These are phyloP conservation scores for Chlamydomonas eustigma DNA, from an alignment of 139 green algal genomes.

Conservation along the genomic window DNA sequence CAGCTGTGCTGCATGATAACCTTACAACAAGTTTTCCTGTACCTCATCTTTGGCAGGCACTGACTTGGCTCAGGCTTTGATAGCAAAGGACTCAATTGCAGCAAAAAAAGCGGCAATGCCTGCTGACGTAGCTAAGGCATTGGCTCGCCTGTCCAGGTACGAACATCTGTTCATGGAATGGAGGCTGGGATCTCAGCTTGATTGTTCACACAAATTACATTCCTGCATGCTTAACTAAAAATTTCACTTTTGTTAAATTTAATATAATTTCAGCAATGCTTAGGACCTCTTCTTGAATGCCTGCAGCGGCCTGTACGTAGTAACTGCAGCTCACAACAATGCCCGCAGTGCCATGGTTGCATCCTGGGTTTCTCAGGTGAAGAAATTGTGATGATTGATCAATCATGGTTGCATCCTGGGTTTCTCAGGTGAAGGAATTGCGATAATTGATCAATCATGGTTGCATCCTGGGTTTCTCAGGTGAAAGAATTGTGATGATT, in stretches of 20 bases:
- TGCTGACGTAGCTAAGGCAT: constrained; percentile 55
- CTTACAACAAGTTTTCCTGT: constrained; percentile 1
- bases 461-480: constrained; percentile 82
- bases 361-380: constrained; percentile 75
- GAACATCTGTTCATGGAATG: background rate
- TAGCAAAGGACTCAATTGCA: constrained; percentile 69
- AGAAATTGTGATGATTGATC: too few species aligned
- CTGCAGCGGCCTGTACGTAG: constrained; percentile 80
- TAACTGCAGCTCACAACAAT: constrained; percentile 77
- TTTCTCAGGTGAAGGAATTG: constrained; percentile 65
- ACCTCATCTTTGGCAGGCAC: constrained; percentile 52
- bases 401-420: constrained; percentile 83
- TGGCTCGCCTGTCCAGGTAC: constrained; percentile 66
- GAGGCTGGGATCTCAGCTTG: too few species aligned
- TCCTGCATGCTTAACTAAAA: background rate
- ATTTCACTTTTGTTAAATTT: background rate
- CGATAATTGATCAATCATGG: too few species aligned
- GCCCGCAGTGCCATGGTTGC: constrained; percentile 73
- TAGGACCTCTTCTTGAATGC: background rate
- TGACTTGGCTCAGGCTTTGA: constrained; percentile 77
- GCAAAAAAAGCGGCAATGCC: constrained; percentile 81
- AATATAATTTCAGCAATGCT: constrained; percentile 7
- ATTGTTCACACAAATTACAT: too few species aligned
- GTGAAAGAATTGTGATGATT: too few species aligned
- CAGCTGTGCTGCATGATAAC: too few species aligned